Conservation (phyloP, 768 basidiomycete genomes). For the Suillus brevipes region DNA sequence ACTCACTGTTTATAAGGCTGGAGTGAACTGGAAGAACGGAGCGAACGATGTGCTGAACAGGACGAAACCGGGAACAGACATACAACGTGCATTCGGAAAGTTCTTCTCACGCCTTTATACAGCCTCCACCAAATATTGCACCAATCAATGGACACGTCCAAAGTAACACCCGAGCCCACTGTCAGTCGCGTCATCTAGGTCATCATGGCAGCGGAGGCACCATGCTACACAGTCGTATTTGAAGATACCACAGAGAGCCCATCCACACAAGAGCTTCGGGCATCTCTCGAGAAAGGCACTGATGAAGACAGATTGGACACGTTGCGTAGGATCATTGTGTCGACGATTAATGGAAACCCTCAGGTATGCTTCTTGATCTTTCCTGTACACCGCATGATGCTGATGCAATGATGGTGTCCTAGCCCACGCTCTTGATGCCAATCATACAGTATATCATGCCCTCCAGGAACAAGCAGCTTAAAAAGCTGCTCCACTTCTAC, state of each 20-base stretch:
- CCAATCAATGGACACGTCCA: neutral
- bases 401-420: neutral
- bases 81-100: neutral
- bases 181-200: neutral
- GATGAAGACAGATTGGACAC: neutral
- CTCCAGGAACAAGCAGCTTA: constrained; percentile 91
- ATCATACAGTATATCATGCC: constrained; percentile 39
- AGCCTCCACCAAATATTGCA: neutral
- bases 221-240: neutral
- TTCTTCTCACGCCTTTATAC: neutral
- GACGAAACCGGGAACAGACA: no score
- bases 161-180: neutral
- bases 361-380: constrained; percentile 45
- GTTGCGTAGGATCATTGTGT: neutral
- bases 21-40: no score
- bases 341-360: neutral
- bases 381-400: neutral
- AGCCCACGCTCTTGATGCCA: neutral
- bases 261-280: neutral
- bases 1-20: no score
- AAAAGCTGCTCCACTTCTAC: constrained; percentile 91
- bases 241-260: neutral
- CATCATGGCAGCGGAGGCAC: neutral
- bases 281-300: neutral
- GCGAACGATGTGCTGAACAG: no score